phyloP scores from a whole-genome alignment of 129 eudicot species.

The Arctium minus region DNA sequence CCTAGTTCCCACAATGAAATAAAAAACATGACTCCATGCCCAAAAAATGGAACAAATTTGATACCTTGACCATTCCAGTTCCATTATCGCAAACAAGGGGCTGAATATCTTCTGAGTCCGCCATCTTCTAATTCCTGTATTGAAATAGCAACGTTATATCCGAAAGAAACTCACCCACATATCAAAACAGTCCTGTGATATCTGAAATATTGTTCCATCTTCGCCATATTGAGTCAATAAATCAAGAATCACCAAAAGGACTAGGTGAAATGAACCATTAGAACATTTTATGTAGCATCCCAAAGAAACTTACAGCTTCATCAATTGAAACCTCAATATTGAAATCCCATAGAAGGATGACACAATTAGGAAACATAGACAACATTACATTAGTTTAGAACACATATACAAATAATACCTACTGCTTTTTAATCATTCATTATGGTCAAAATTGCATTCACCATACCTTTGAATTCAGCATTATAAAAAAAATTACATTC shows the following conservation, averaged over 20 bases:
- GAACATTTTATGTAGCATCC: background rate
- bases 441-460: constrained; percentile 1
- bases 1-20: too few species aligned
- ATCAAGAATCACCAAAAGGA: background rate
- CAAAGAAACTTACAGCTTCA: background rate
- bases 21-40: too few species aligned
- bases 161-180: background rate
- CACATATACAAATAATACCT: background rate
- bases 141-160: background rate
- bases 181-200: background rate
- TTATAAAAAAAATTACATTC: background rate
- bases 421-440: background rate
- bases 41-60: background rate
- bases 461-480: background rate
- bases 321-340: background rate
- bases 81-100: constrained; percentile 68
- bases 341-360: background rate
- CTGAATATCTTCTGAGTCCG: constrained; percentile 56
- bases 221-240: background rate
- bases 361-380: background rate
- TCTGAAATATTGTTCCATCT: background rate
- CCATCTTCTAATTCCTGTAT: constrained; percentile 40
- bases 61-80: constrained; percentile 67
- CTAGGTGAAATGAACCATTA: background rate
- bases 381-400: background rate